These are phyloP conservation scores for Apiotrichum sp. DNA, from an alignment of 1,284 basidiomycete species.

Conservation along the genomic window DNA sequence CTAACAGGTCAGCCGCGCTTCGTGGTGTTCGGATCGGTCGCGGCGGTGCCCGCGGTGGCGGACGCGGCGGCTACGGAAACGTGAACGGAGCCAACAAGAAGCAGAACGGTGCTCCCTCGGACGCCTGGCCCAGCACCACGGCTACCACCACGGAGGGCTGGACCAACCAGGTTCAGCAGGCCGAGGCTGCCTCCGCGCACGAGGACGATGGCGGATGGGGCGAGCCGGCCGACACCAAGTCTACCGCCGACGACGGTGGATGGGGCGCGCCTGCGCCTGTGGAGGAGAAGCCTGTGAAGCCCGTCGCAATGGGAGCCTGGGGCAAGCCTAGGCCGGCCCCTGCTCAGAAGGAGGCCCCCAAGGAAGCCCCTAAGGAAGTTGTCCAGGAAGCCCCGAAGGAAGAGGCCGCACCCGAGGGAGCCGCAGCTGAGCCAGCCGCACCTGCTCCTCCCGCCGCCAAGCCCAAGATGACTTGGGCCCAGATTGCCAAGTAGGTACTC, in stretches of 20 bases:
- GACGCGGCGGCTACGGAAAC: conserved; percentile 32
- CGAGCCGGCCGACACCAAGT: conserved; percentile 8
- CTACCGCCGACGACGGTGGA: conserved; percentile 16
- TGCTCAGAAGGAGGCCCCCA: conserved; percentile 31
- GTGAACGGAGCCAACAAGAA: conserved; percentile 21
- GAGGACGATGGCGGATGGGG: conserved; percentile 22
- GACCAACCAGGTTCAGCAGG: conserved; percentile 37
- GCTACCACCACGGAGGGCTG: conserved; percentile 38
- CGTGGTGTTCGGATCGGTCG: conserved; percentile 20
- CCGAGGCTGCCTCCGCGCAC: conserved; percentile 22
- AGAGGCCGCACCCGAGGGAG: neutral
- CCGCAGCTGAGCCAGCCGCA: neutral
- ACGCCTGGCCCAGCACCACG: conserved; percentile 33
- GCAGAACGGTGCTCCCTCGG: conserved; percentile 16
- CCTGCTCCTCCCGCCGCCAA: neutral
- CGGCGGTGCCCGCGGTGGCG: conserved; percentile 43
- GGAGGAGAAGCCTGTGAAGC: conserved; percentile 13
- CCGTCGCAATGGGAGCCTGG: conserved; percentile 5
- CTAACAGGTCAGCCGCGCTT: conserved; percentile 7
- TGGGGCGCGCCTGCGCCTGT: conserved; percentile 9
- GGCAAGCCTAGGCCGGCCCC: conserved; percentile 8
- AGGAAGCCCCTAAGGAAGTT: conserved; percentile 8
- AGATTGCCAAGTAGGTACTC: conserved; percentile 46
- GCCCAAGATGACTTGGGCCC: conserved; percentile 48
- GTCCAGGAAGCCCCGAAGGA: neutral